phyloP scores from a whole-genome alignment of 257 asterid species.

The Solanum sejunctum region DNA sequence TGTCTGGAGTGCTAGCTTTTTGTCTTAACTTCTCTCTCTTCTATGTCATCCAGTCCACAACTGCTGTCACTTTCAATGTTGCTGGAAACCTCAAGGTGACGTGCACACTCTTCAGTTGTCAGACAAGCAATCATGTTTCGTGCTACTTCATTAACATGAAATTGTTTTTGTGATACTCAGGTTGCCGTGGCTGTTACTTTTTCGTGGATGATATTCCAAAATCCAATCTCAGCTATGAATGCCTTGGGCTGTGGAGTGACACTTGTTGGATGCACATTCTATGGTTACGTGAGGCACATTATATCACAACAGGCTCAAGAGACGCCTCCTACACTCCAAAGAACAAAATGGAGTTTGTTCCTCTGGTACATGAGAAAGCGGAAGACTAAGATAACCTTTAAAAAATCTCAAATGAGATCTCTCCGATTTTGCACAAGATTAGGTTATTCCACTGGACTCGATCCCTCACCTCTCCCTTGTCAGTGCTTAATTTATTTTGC shows the following conservation, averaged over 20 bases:
- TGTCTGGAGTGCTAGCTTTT: constrained; percentile 69
- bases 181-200: constrained; percentile 76
- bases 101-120: background rate
- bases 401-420: background rate
- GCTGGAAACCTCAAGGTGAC: constrained; percentile 82
- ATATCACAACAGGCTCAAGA: constrained; percentile 36
- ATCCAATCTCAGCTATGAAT: constrained; percentile 69
- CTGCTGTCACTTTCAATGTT: constrained; percentile 84
- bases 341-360: constrained; percentile 39
- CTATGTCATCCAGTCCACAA: constrained; percentile 77
- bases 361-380: constrained; percentile 41
- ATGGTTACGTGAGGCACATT: constrained; percentile 64
- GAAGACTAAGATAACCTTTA: constrained; percentile 22
- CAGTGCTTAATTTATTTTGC: background rate
- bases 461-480: background rate
- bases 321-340: constrained; percentile 42
- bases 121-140: background rate
- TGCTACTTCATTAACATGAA: background rate
- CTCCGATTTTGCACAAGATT: background rate
- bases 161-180: constrained; percentile 6
- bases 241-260: constrained; percentile 69
- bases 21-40: constrained; percentile 75
- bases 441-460: background rate
- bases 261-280: constrained; percentile 70
- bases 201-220: constrained; percentile 71